Evolutionary conservation across 768 basidiomycete genomes (phyloP), one percentile per base, ranked within the genome.

Genomic region (Lentinula lateritia): DNA sequence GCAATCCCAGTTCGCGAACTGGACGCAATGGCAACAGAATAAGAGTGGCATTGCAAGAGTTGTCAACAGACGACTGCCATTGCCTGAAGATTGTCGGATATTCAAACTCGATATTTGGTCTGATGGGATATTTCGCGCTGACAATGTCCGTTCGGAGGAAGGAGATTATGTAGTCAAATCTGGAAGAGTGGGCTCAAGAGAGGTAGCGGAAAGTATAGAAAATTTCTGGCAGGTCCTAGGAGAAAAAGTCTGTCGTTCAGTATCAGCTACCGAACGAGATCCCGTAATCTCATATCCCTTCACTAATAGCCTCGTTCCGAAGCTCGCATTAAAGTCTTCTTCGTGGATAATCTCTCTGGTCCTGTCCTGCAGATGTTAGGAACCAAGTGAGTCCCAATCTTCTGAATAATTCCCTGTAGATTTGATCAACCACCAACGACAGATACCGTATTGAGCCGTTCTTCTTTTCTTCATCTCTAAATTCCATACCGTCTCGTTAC

Each of bases 401-500:
- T 18, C 10, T 18, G 8, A 13, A 36, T 43, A 20, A 18, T 52
- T 2, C 32, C 12, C 12, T 13, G 23, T 54, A 32, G 23, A 18
- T 34, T 53, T 61, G 42, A 62, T 35, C 43, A 61, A 58, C 41
- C 38, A 10, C 13, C 34, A 23, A 23, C 23, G 23, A 23, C 45
- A 80, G 79, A 46, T 79, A 74, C 52, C 66, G 74, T 56, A 72
- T 79, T 32, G 77, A 79, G 60, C 77, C 78, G 0, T 78, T 79
- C 64, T 80, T 77, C 66, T 79, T 77, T 58, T 74, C 77, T 13
- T 78, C 76, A 0, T 78, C 78, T 0, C 60, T 76, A 16, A 76
- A 77, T 60, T 74, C 75, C 71, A 78, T 78, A 50, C 77, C 78
- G 1, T 74, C 76, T 0, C 74, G 77, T 35, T 80, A 76, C 57